phyloP scores from a whole-genome alignment of 148 eudicot genomes.

The Fagopyrum tataricum region DNA sequence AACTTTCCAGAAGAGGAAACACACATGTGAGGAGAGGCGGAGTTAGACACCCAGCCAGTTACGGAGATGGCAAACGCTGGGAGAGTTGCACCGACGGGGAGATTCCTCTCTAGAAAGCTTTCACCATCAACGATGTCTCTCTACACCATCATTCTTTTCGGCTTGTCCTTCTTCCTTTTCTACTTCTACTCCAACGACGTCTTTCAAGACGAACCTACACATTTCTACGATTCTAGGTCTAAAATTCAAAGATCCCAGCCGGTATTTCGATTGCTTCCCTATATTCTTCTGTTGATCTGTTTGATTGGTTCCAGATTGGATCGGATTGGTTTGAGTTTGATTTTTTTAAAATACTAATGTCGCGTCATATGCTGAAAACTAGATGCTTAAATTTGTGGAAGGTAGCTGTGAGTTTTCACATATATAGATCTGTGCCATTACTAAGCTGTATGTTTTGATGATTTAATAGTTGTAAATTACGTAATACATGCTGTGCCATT shows the following conservation, averaged over 20 bases:
- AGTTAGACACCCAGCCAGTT: neutral
- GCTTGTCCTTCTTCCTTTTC: slow-evolving; percentile 28
- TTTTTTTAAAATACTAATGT: neutral
- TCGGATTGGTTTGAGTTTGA: neutral
- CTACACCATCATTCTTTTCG: slow-evolving; percentile 28
- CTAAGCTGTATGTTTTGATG: neutral
- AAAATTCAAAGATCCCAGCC: slow-evolving; percentile 17
- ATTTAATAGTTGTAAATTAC: neutral
- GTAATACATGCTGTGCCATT: neutral
- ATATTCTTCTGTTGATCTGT: neutral
- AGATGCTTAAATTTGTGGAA: neutral
- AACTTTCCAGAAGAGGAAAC: neutral
- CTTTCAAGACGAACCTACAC: slow-evolving; percentile 25
- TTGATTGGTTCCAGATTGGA: neutral
- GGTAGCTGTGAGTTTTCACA: neutral
- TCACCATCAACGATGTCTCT: slow-evolving; percentile 30
- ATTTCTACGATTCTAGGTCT: slow-evolving; percentile 17
- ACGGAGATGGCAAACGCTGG: slow-evolving; percentile 14
- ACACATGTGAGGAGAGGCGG: neutral
- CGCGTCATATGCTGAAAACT: neutral
- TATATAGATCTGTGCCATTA: neutral
- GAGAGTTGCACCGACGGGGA: slow-evolving; percentile 6
- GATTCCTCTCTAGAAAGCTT: slow-evolving; percentile 20
- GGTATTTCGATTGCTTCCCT: slow-evolving; percentile 16
- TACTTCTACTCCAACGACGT: slow-evolving; percentile 30